Evolutionary conservation across 2,329 filamentous ascomycete species (phyloP).

Genomic region (Tympanopsis confertula): DNA sequence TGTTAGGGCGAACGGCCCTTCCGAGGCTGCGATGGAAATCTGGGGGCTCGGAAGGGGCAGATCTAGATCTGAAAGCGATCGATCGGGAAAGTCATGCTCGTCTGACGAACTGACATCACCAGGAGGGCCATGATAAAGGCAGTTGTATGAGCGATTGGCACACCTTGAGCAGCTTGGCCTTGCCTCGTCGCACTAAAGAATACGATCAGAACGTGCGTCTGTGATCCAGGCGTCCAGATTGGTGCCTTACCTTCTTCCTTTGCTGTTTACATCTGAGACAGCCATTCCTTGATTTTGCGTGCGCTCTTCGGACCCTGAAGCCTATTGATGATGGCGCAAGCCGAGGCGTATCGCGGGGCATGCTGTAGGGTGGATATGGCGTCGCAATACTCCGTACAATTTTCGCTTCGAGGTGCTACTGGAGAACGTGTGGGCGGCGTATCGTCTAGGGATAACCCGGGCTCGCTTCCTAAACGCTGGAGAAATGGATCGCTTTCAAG

Average conservation of each 20-base stretch:
- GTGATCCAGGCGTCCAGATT: background rate
- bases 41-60: background rate
- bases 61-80: slow-evolving; percentile 2
- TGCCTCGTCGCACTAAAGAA: slow-evolving; percentile 19
- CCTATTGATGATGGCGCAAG: slow-evolving; percentile 1
- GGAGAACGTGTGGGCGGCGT: too few species aligned
- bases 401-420: too few species aligned
- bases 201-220: slow-evolving; percentile 5
- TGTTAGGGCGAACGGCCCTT: background rate
- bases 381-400: too few species aligned
- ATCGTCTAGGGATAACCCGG: too few species aligned
- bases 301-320: slow-evolving; percentile 9
- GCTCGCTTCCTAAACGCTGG: too few species aligned
- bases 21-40: background rate
- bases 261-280: slow-evolving; percentile 20
- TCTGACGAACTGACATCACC: slow-evolving; percentile 3
- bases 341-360: background rate
- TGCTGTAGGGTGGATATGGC: too few species aligned
- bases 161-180: slow-evolving; percentile 20
- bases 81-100: slow-evolving; percentile 2
- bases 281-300: slow-evolving; percentile 19
- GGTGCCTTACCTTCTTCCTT: slow-evolving; percentile 18
- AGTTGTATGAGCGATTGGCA: slow-evolving; percentile 13
- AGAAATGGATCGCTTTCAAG: too few species aligned
- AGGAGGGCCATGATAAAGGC: slow-evolving; percentile 12